Percentiles rank a stretch among this genome's conserved stretches.
Evolutionary conservation across 306 rosid genomes (phyloP).

Genomic region (Gastrolobium villosum): DNA sequence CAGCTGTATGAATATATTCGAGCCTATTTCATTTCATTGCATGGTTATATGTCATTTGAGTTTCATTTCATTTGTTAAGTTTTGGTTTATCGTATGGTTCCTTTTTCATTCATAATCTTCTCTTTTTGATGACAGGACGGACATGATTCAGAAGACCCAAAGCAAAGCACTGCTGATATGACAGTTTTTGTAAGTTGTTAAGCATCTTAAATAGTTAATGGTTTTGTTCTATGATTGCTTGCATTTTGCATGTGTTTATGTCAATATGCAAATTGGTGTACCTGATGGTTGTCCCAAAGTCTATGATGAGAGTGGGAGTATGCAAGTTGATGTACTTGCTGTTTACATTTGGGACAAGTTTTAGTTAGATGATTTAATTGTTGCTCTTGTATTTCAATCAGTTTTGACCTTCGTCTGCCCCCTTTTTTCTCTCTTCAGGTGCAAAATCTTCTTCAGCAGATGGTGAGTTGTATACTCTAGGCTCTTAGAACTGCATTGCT

Average conservation of each 20-base stretch:
- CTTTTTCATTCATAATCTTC: background rate
- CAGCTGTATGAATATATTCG: background rate
- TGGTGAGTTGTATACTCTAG: slow-evolving; percentile 73
- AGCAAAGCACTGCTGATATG: slow-evolving; percentile 96
- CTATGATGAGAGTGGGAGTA: background rate
- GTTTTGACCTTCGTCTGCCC: slow-evolving; percentile 31
- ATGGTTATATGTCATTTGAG: slow-evolving; percentile 3
- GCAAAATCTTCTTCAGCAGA: slow-evolving; percentile 95
- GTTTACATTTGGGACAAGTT: background rate
- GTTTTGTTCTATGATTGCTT: slow-evolving; percentile 25
- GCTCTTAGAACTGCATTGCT: slow-evolving; percentile 39
- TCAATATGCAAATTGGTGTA: slow-evolving; percentile 23
- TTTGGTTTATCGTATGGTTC: slow-evolving; percentile 5
- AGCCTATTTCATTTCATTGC: background rate
- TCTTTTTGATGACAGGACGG: slow-evolving; percentile 68
- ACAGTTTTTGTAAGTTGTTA: slow-evolving; percentile 86
- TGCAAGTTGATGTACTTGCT: slow-evolving; percentile 27
- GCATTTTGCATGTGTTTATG: slow-evolving; percentile 27
- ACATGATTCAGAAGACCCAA: slow-evolving; percentile 79
- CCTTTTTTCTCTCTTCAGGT: slow-evolving; percentile 59
- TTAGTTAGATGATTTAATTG: slow-evolving; percentile 23
- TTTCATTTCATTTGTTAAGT: background rate
- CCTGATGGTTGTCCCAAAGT: background rate
- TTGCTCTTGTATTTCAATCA: slow-evolving; percentile 26
- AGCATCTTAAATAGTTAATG: background rate